Base-by-base conservation (phyloP, 2,329 filamentous ascomycete genomes). In the Apiospora malaysiana region DNA sequence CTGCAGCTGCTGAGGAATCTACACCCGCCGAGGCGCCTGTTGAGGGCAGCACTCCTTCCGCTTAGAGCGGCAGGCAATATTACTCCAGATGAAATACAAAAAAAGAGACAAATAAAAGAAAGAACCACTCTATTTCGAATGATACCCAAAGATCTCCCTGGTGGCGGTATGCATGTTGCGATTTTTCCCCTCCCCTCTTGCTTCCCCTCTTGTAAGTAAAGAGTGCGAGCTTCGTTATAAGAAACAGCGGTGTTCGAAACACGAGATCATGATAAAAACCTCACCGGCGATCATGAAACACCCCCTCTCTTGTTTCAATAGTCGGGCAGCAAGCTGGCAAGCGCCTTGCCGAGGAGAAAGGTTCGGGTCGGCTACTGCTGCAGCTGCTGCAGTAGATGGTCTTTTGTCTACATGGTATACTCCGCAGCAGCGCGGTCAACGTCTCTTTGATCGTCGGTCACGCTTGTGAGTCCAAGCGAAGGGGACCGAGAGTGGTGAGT, bases 1-100 rank as follows among this genome's bases (percentile, higher is more conserved):
- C 70, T 16, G 70, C 66, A 27, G 68, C 66, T 40, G 68, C 14
- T 12, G 42, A 45, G 12, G 42, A 45, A 45, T 32, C 32, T 32
- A 45, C 10, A 45, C 42, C 42, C 12, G 12, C 42, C 4, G 51
- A 27, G 32, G 51, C 25, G 25, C 51, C 51, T 59, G 51, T 59
- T 21, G 51, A 59, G 8, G 51, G 27, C 51, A 59, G 27, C 51
- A 59, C 14, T 21, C 16, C 6, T 12, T 23, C 51, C 51, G 51
- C 51, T 59, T 59, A 59, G 51, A 37, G 51, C 51, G 51, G 51
- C 27, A 59, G 25, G 10, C 9, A 21, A 59, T 10, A 56, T 21
- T 27, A 59, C 32, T 32, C 32, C 32, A 59, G 51, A 32, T 18
- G 23, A 51, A 56, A 27, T 21, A 49, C 14, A 32, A 56, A 59